Percentiles rank a stretch among this genome's conserved stretches.
These are phyloP conservation scores for Dichotomocladium elegans DNA, from an alignment of 371 early-diverging fungal genomes.

Conservation along the genomic window DNA sequence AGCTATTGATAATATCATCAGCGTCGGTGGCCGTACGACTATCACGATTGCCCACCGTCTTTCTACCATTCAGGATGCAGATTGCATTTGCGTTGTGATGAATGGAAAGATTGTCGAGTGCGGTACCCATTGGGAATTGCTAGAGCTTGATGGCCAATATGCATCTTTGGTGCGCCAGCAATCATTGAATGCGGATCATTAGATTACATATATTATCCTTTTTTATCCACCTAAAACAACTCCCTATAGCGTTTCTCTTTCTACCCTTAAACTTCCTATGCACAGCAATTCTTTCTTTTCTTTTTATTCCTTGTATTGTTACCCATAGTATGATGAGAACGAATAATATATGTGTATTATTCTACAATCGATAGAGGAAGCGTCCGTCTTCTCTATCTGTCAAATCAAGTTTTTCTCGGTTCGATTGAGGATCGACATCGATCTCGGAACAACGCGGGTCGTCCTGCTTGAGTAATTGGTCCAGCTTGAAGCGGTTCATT, in stretches of 20 bases:
- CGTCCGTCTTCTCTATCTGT: constrained; percentile 29
- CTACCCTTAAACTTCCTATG: neutral
- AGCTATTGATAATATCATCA: constrained; percentile 77
- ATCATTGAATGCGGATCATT: constrained; percentile 23
- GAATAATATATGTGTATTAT: too few species aligned
- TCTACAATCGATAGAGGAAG: constrained; percentile 31
- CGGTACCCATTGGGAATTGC: constrained; percentile 77
- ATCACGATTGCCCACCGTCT: constrained; percentile 67
- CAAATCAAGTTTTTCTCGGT: constrained; percentile 17
- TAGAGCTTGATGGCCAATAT: constrained; percentile 36
- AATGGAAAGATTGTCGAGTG: constrained; percentile 74
- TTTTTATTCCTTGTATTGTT: too few species aligned
- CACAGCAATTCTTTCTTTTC: neutral
- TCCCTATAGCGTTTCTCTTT: neutral
- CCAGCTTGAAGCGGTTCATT: constrained; percentile 5
- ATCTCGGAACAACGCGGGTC: too few species aligned
- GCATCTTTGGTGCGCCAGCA: constrained; percentile 32
- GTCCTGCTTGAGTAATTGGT: neutral
- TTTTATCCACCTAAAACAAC: too few species aligned
- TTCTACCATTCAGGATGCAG: constrained; percentile 46
- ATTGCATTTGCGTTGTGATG: constrained; percentile 50
- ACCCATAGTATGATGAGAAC: too few species aligned
- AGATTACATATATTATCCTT: too few species aligned
- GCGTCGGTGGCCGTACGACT: constrained; percentile 49
- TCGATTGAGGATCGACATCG: too few species aligned